A percentile compares a stretch with the other conserved stretches of the same genome.
Evolutionary conservation across 768 basidiomycete genomes (phyloP).

Genomic region (Trametes coccinea): DNA sequence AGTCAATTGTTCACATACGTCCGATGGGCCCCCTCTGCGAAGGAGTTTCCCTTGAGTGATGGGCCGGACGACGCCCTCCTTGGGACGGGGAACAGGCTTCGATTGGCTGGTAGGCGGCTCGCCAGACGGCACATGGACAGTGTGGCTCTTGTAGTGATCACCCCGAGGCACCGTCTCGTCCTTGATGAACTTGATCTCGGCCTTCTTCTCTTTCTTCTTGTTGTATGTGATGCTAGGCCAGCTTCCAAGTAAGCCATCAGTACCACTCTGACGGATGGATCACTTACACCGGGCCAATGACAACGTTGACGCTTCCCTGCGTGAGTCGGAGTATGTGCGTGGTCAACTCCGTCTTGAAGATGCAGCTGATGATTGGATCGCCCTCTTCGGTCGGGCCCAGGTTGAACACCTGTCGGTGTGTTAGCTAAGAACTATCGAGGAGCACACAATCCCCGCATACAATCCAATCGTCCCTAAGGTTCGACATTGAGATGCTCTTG

Average conservation of each 20-base stretch:
- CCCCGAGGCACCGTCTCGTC: constrained; percentile 80
- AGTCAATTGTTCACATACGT: constrained; percentile 17
- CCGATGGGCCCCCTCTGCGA: constrained; percentile 73
- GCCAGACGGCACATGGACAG: constrained; percentile 84
- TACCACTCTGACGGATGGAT: neutral
- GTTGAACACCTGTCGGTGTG: constrained; percentile 63
- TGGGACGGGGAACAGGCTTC: constrained; percentile 81
- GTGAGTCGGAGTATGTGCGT: constrained; percentile 82
- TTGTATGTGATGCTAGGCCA: constrained; percentile 74
- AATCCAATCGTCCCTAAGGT: constrained; percentile 92
- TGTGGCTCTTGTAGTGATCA: constrained; percentile 92
- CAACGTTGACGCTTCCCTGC: constrained; percentile 69
- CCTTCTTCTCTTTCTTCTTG: constrained; percentile 97
- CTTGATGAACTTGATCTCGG: constrained; percentile 82
- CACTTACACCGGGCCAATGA: constrained; percentile 76
- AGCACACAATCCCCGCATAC: constrained; percentile 42
- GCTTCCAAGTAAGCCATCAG: neutral
- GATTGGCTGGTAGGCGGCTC: constrained; percentile 83
- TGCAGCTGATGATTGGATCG: constrained; percentile 87
- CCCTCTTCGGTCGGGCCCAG: constrained; percentile 84
- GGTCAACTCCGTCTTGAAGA: constrained; percentile 94
- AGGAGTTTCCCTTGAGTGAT: constrained; percentile 84
- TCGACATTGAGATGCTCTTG: constrained; percentile 83
- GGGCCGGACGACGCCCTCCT: constrained; percentile 82
- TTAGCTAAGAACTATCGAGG: neutral